Evolutionary conservation across 495 filamentous ascomycete genomes (phyloP).

Genomic region (Podospora didyma): DNA sequence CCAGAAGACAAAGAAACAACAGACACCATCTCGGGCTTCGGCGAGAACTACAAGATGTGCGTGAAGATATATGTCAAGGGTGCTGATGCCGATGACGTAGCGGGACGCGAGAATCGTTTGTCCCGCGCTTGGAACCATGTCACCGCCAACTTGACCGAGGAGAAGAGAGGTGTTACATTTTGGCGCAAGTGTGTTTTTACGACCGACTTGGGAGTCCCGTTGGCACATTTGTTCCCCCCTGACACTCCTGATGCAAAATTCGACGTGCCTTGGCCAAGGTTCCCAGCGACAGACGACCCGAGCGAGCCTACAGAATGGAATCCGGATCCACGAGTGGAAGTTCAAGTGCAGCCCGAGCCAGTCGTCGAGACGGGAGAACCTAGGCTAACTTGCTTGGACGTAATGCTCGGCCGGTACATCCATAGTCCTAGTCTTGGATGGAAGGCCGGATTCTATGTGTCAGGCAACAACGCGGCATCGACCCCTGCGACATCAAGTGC

Average conservation of each 20-base stretch:
- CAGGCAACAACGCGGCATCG: too few relatives aligned
- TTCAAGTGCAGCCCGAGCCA: background rate
- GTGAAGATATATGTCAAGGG: conserved; percentile 14
- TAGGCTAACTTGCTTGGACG: too few relatives aligned
- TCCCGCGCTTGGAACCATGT: conserved; percentile 16
- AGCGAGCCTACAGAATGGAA: conserved; percentile 17
- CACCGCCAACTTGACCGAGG: conserved; percentile 5
- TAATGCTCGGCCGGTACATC: too few relatives aligned
- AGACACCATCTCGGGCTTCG: conserved; percentile 12
- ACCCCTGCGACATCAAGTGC: too few relatives aligned
- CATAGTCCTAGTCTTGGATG: too few relatives aligned
- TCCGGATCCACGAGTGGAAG: conserved; percentile 6
- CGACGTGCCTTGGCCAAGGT: conserved; percentile 1
- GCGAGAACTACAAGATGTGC: conserved; percentile 17
- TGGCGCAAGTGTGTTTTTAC: conserved; percentile 6
- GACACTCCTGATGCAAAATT: background rate
- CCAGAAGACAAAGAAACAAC: conserved; percentile 11
- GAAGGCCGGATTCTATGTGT: too few relatives aligned
- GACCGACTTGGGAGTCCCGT: background rate
- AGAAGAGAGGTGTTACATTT: conserved; percentile 14
- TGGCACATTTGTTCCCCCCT: background rate
- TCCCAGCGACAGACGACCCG: conserved; percentile 5
- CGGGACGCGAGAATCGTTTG: background rate
- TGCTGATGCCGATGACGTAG: background rate
- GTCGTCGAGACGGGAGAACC: too few relatives aligned